Evolutionary conservation across 2,329 filamentous ascomycete genomes (phyloP).

Genomic region (Sporothrix humicola): DNA sequence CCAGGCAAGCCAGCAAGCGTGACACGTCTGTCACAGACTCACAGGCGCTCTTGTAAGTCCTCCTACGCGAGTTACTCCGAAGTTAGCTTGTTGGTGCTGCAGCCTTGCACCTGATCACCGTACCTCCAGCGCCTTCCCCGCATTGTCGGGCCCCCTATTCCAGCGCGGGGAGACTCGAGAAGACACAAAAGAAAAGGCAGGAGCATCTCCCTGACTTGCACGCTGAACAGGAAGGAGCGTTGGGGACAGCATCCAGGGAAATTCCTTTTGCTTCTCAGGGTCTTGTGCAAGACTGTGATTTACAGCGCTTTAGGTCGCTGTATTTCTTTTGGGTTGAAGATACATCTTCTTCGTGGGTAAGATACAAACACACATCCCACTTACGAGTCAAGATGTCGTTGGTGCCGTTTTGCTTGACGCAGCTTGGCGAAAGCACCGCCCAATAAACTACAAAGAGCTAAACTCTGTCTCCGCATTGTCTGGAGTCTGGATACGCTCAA

Average conservation of each 20-base stretch:
- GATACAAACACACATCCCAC: no score
- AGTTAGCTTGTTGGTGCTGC: neutral
- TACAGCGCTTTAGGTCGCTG: no score
- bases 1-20: no score
- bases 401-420: neutral
- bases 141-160: constrained; percentile 20
- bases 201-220: neutral
- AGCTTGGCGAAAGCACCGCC: neutral
- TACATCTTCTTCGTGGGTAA: no score
- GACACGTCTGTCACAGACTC: no score
- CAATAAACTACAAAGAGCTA: neutral
- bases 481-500: neutral
- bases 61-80: no score
- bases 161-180: neutral
- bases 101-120: constrained; percentile 2
- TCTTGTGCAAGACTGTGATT: neutral
- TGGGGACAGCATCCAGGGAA: neutral
- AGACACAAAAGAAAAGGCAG: neutral
- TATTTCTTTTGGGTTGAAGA: no score
- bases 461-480: constrained; percentile 14
- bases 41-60: no score
- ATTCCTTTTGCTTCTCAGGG: neutral
- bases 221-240: neutral
- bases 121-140: neutral
- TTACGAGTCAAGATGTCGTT: constrained; percentile 23